These are phyloP conservation scores for Chlamydomonas applanata DNA, from an alignment of 139 green algal species.

Conservation along the genomic window DNA sequence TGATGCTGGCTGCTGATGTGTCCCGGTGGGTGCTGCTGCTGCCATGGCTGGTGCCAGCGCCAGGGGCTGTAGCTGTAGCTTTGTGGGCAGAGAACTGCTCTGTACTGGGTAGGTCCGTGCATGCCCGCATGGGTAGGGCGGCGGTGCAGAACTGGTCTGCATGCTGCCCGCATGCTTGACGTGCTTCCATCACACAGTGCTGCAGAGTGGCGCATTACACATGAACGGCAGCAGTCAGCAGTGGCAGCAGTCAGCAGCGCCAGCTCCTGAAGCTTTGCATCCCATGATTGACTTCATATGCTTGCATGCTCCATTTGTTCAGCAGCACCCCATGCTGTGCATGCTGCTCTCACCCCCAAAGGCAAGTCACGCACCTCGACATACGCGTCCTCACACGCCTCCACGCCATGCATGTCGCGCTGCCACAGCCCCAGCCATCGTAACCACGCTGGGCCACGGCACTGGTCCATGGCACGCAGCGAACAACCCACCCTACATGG, in stretches of 20 bases:
- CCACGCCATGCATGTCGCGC: not conserved
- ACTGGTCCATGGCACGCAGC: constrained; percentile 24
- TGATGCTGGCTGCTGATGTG: too few species aligned
- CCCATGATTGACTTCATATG: too few species aligned
- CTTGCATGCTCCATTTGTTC: too few species aligned
- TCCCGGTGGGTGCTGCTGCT: too few species aligned
- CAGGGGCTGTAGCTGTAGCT: not conserved
- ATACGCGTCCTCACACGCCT: not conserved
- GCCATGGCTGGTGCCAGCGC: not conserved
- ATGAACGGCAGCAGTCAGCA: too few species aligned
- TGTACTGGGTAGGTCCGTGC: not conserved
- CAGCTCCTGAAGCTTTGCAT: too few species aligned
- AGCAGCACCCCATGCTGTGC: too few species aligned
- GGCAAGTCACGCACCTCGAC: not conserved
- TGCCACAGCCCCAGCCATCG: constrained; percentile 12
- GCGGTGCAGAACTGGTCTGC: not conserved
- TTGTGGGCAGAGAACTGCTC: not conserved
- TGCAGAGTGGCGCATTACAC: too few species aligned
- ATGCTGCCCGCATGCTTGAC: not conserved
- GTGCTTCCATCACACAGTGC: not conserved
- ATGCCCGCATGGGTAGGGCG: not conserved
- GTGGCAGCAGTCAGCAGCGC: too few species aligned
- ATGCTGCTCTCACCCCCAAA: too few species aligned
- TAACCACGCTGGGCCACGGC: not conserved
- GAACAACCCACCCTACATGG: constrained; percentile 21